phyloP scores from a whole-genome alignment of 163 green algal genomes.

The Botryococcus braunii region DNA sequence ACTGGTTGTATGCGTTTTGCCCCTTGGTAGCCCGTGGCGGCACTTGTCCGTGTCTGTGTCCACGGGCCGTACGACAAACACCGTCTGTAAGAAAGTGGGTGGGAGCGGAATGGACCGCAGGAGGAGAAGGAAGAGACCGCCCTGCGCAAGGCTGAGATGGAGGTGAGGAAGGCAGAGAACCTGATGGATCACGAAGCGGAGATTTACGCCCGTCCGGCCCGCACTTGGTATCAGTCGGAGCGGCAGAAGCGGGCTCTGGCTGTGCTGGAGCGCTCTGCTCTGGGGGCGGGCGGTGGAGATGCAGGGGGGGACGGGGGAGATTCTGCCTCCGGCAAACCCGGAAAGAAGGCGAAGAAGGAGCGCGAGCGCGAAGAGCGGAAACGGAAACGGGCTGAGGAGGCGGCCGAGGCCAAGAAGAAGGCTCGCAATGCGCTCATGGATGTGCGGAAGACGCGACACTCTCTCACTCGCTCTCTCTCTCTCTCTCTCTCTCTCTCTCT shows the following conservation, averaged over 20 bases:
- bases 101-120: no score
- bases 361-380: constrained; percentile 42
- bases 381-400: constrained; percentile 25
- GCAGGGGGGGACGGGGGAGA: background rate
- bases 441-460: constrained; percentile 6
- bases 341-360: constrained; percentile 25
- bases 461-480: no score
- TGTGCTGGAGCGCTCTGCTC: constrained; percentile 8
- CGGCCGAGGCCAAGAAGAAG: constrained; percentile 10
- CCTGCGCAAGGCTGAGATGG: constrained; percentile 79
- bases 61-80: no score
- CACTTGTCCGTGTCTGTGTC: no score
- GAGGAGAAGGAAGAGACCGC: constrained; percentile 74
- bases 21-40: no score
- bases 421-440: constrained; percentile 25
- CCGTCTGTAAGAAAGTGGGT: no score
- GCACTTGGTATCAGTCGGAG: constrained; percentile 92
- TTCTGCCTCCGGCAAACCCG: constrained; percentile 4
- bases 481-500: no score
- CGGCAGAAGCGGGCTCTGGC: constrained; percentile 61
- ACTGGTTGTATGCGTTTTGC: no score
- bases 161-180: constrained; percentile 67
- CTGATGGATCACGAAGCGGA: constrained; percentile 89
- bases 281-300: background rate
- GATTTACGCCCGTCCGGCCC: constrained; percentile 76